Percentiles rank a stretch among this genome's conserved stretches.
phyloP scores from a whole-genome alignment of 2,329 filamentous ascomycete genomes.

The Lecanicillium sp. region DNA sequence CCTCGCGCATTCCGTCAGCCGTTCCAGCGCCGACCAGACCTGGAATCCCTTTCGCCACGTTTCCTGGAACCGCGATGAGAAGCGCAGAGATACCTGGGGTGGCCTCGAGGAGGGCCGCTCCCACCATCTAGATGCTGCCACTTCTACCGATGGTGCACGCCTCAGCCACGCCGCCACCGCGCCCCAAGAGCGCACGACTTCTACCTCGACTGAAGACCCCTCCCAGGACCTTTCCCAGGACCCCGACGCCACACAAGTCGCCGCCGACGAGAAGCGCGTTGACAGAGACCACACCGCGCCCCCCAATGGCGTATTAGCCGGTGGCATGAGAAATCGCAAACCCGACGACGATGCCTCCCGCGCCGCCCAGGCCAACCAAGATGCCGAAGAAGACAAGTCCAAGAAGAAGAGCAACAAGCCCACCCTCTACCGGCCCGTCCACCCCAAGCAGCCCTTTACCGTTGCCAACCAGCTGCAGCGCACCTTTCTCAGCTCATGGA shows the following conservation, averaged over 20 bases:
- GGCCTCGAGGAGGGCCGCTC: constrained; percentile 27
- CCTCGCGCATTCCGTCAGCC: constrained; percentile 37
- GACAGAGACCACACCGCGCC: constrained; percentile 18
- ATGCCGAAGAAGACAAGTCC: constrained; percentile 26
- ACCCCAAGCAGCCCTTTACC: constrained; percentile 52
- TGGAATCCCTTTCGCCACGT: constrained; percentile 42
- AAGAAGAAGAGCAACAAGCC: constrained; percentile 35
- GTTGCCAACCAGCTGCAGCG: constrained; percentile 62
- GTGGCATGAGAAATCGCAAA: constrained; percentile 27
- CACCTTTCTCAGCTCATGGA: constrained; percentile 75
- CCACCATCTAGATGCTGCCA: constrained; percentile 16
- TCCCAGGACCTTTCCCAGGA: constrained; percentile 20
- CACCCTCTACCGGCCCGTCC: constrained; percentile 38
- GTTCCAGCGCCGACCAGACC: constrained; percentile 30
- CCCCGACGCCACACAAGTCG: constrained; percentile 11
- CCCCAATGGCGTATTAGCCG: constrained; percentile 19
- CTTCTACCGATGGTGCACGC: constrained; percentile 24
- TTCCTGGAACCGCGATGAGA: constrained; percentile 26
- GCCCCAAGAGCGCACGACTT: constrained; percentile 20
- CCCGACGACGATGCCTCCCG: constrained; percentile 21
- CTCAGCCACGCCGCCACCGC: constrained; percentile 32
- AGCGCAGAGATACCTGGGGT: constrained; percentile 31
- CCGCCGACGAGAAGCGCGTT: constrained; percentile 20
- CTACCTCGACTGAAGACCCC: not conserved
- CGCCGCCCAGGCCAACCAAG: constrained; percentile 11